These are phyloP conservation scores for Podospora bellae-mahoneyi DNA, from an alignment of 495 filamentous ascomycete species.

Conservation along the genomic window DNA sequence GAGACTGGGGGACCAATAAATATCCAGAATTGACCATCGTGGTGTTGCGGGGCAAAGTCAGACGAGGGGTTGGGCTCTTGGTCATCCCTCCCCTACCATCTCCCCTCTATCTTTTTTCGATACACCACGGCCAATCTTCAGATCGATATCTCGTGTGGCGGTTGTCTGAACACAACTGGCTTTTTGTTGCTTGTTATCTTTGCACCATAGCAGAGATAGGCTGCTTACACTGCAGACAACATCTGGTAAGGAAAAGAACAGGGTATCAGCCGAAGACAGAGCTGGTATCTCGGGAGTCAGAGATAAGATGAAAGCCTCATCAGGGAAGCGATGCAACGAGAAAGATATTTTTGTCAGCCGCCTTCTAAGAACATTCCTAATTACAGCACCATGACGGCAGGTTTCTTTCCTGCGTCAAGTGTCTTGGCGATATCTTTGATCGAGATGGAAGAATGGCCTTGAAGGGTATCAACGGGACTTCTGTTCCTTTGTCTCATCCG, in stretches of 20 bases:
- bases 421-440: background rate
- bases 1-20: constrained; percentile 12
- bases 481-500: background rate
- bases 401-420: constrained; percentile 25
- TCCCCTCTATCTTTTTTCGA: background rate
- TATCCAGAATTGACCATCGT: constrained; percentile 18
- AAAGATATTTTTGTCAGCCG: background rate
- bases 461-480: background rate
- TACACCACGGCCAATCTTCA: background rate
- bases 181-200: background rate
- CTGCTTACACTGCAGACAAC: background rate
- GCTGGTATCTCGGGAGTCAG: background rate
- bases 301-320: background rate
- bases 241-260: background rate
- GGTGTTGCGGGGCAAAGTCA: constrained; percentile 20
- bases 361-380: background rate
- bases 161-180: background rate
- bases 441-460: background rate
- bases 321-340: background rate
- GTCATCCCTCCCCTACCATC: background rate
- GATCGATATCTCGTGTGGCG: background rate
- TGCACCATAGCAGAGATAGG: background rate
- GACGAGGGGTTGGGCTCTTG: constrained; percentile 12
- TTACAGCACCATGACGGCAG: too few relatives aligned
- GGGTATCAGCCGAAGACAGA: background rate